phyloP scores from a whole-genome alignment of 495 filamentous ascomycete genomes.

The Daldinia vernicosa region DNA sequence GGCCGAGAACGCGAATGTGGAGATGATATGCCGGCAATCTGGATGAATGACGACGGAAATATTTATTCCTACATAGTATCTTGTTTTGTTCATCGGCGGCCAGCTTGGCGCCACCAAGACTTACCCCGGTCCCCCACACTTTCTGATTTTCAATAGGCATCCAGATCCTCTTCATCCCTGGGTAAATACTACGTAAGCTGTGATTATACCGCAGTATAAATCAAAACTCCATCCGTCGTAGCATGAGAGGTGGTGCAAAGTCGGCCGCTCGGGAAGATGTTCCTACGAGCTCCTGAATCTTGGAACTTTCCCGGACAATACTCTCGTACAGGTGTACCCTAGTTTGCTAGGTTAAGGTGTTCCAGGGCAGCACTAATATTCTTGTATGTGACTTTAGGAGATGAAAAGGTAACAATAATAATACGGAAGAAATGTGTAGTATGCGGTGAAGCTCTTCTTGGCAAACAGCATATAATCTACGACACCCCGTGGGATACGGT shows the following conservation, averaged over 20 bases:
- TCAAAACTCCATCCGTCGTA: constrained; percentile 9
- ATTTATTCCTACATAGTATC: constrained; percentile 13
- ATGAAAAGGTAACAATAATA: constrained; percentile 7
- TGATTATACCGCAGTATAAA: constrained; percentile 2
- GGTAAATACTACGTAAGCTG: constrained; percentile 11
- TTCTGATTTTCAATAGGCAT: constrained; percentile 6
- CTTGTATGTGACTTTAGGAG: constrained; percentile 3
- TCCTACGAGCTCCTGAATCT: constrained; percentile 21
- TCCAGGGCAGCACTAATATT: constrained; percentile 19
- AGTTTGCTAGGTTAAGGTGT: constrained; percentile 8
- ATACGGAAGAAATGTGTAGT: constrained; percentile 16
- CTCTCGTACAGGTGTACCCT: constrained; percentile 4
- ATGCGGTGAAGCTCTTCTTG: constrained; percentile 10
- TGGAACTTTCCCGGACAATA: constrained; percentile 1
- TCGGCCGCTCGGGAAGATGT: constrained; percentile 44
- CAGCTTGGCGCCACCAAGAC: constrained; percentile 17
- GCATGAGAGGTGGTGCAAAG: constrained; percentile 38
- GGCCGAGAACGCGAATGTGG: constrained; percentile 19
- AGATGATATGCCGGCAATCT: constrained; percentile 39
- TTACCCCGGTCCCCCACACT: constrained; percentile 18
- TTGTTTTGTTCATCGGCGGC: constrained; percentile 12
- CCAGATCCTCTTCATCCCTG: neutral
- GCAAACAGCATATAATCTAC: constrained; percentile 26
- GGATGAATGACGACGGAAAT: constrained; percentile 39
- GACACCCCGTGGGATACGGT: constrained; percentile 9